Evolutionary conservation across 208 protist genomes (phyloP).

Genomic region (Leishmania lainsoni): DNA sequence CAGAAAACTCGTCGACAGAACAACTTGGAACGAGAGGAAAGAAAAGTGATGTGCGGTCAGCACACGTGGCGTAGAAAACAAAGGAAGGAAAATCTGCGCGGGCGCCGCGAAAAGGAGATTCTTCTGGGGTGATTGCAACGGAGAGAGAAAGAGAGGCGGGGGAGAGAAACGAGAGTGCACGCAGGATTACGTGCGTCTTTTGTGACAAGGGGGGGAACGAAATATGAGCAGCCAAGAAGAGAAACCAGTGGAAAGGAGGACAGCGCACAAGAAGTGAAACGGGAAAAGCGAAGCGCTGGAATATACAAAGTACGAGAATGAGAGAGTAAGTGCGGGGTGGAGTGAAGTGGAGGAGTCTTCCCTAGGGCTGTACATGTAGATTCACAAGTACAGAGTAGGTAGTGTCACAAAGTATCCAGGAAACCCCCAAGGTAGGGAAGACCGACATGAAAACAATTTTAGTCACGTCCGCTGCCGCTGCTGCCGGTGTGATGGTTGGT

Average conservation of each 20-base stretch:
- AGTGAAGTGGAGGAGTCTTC: neutral
- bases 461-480: constrained; percentile 34
- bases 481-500: constrained; percentile 33
- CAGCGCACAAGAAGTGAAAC: neutral
- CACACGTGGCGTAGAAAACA: neutral
- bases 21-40: no score
- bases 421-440: neutral
- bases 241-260: neutral
- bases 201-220: neutral
- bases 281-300: neutral
- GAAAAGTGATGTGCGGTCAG: neutral
- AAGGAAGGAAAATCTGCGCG: neutral
- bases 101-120: neutral
- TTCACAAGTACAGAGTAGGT: neutral
- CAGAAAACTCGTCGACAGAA: no score
- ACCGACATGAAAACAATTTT: neutral
- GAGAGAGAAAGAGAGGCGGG: neutral
- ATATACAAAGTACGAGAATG: neutral
- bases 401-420: neutral
- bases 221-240: constrained; percentile 1
- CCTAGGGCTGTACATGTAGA: neutral
- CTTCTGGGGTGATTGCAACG: neutral
- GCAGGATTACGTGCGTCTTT: neutral
- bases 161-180: neutral
- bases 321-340: neutral